Base-by-base conservation (phyloP, 768 basidiomycete genomes). In the Agaricus subrufescens region DNA sequence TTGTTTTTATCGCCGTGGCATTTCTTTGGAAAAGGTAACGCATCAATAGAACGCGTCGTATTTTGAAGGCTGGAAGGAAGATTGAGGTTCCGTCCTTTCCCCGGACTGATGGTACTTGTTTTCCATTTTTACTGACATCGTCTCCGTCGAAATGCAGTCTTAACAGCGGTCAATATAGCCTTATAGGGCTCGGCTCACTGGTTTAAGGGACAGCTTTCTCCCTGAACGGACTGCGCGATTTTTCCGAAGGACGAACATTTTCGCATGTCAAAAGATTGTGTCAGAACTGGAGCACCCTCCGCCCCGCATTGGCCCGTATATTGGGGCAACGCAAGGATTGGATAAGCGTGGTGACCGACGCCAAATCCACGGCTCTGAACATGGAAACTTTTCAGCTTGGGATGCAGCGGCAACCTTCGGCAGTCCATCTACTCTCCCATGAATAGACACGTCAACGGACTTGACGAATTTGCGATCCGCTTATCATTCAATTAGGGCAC, bases 1-100 rank as follows among this genome's bases (percentile, higher is more conserved):
- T 42, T 56, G 54, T 46, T 34, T 56, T 45, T 56, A 49, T 56
- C 54, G 40, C 46, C 46, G 26, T 11, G 54, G 43, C 29, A 26
- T 39, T 48, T 39, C 54, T 30, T 37, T 27, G 38, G 27, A 43
- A 30, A 44, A 56, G 42, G 30, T 55, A 3, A 39, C 42, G 31
- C 47, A 56, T 56, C 54, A 47, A 56, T 56, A 56, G 54, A 56
- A 56, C 54, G 39, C 47, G 12, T 29, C 54, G 34, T 23, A 40
- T 38, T 42, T 47, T 37, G 25, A 40, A 56, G 49, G 39, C 54
- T 14, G 38, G 19, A 19, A 39, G 39, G 42, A 47, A 31, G 46
- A 23, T 34, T 40, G 39, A 34, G 48, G 43, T 49, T 43, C 29
- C 27, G 29, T 6, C 19, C 44, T 12, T 29, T 42, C 25, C 15